Base-by-base conservation (phyloP, 345 rosid species). In the Rhodomyrtus tomentosa region DNA sequence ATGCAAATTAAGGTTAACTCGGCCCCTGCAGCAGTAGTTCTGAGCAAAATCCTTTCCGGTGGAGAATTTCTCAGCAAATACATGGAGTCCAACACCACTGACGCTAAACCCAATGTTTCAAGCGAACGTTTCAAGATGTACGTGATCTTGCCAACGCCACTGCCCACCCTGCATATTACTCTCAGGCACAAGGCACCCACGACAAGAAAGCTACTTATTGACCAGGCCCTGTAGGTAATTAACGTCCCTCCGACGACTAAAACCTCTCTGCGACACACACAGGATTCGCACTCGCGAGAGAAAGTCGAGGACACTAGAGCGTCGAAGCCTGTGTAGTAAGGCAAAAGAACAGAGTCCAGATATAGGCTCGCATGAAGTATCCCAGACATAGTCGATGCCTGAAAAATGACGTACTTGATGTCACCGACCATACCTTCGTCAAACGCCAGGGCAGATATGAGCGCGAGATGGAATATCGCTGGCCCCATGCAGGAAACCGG, bases 281-380 rank as follows among this genome's bases (percentile, higher is more conserved):
- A 95, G 50, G 98, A 91, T 32, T 73, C 86, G 80, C 98, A 95
- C 56, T 91, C 96, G 7, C 94, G 93, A 3, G 98, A 95, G 85
- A 93, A 91, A 1, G 87, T 87, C 2, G 98, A 95, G 3, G 92
- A 87, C 9, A 86, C 88, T 5, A 94, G 86, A 53, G 98, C 98
- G 72, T 94, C 98, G n/a, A 89, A 89, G 38, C 98, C 98, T 29
- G 98, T 94, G 55, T 95, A 91, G 90, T 94, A 95, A 36, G 98
- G 98, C 83, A 95, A 86, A 82, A 95, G 86, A 82, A 95, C 88
- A 4, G 98, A 82, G 83, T 95, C 98, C 85, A 94, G 84, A 88
- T 94, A 94, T 27, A 94, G 85, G 81, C 96, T 92, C 0, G 96
- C 96, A 22, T 95, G 98, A 55, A 95, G 84, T 54, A 95, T 90